Evolutionary conservation across 345 rosid species (phyloP).

Genomic region (Brassica juncea): DNA sequence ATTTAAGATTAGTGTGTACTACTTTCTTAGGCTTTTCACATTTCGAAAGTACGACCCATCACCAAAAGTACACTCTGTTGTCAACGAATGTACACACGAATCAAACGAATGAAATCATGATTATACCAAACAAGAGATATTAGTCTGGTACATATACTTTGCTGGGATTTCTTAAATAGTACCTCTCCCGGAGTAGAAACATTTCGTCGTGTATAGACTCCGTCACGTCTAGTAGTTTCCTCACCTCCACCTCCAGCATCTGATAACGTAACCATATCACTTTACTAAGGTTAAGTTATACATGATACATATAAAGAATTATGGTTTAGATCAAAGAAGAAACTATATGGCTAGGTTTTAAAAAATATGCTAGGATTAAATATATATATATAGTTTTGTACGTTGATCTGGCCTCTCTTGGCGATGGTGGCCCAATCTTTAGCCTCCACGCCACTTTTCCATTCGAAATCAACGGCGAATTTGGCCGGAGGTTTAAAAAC

Average conservation of each 20-base stretch:
- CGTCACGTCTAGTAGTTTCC: constrained; percentile 58
- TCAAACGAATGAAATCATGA: neutral
- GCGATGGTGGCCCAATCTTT: constrained; percentile 78
- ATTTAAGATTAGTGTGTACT: neutral
- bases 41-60: neutral
- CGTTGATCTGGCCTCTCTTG: constrained; percentile 70
- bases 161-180: neutral
- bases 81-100: neutral
- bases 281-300: neutral
- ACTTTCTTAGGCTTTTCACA: neutral
- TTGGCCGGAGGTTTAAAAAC: constrained; percentile 41
- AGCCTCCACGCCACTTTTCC: constrained; percentile 75
- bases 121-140: neutral
- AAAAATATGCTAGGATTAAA: neutral
- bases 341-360: neutral
- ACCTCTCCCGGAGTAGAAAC: constrained; percentile 83
- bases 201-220: constrained; percentile 75
- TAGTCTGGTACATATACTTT: neutral
- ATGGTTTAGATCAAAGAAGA: neutral
- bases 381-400: constrained; percentile 27
- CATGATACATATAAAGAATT: neutral
- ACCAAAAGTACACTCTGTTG: neutral
- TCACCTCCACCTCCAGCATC: constrained; percentile 73
- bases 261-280: constrained; percentile 19
- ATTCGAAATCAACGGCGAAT: constrained; percentile 65